Conservation (phyloP, 768 basidiomycete species). For the Rhodotorula paludigena region DNA sequence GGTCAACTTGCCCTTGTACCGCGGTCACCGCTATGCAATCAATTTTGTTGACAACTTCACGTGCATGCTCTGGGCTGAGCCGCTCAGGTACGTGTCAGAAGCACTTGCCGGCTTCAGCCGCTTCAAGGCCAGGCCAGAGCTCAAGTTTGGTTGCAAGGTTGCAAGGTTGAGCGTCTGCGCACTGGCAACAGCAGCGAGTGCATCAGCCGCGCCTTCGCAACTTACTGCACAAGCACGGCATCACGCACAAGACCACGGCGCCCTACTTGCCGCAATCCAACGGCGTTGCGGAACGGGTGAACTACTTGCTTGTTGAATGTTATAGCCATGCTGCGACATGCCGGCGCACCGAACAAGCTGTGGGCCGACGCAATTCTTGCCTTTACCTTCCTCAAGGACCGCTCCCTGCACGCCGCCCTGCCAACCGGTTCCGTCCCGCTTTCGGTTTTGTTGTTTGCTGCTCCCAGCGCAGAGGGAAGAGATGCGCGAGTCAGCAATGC, state of each 20-base stretch:
- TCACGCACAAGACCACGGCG: not conserved
- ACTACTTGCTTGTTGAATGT: slow-evolving; percentile 3
- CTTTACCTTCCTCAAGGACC: slow-evolving; percentile 6
- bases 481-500: no score
- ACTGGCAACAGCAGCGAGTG: slow-evolving; percentile 45
- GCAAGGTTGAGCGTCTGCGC: slow-evolving; percentile 37
- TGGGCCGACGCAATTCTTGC: slow-evolving; percentile 10
- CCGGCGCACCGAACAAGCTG: not conserved
- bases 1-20: not conserved
- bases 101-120: slow-evolving; percentile 22
- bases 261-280: not conserved
- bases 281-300: not conserved
- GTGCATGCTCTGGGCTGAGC: slow-evolving; percentile 29
- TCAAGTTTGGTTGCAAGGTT: slow-evolving; percentile 33
- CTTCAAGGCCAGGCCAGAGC: slow-evolving; percentile 32
- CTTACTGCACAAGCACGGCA: not conserved
- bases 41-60: slow-evolving; percentile 42
- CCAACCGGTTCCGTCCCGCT: no score
- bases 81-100: slow-evolving; percentile 34
- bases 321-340: no score
- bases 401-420: slow-evolving; percentile 5
- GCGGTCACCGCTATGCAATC: slow-evolving; percentile 35
- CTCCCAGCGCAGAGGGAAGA: no score
- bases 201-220: not conserved
- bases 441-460: no score